Base-by-base conservation (phyloP, 306 rosid genomes). In the Dalbergia cultrata region DNA sequence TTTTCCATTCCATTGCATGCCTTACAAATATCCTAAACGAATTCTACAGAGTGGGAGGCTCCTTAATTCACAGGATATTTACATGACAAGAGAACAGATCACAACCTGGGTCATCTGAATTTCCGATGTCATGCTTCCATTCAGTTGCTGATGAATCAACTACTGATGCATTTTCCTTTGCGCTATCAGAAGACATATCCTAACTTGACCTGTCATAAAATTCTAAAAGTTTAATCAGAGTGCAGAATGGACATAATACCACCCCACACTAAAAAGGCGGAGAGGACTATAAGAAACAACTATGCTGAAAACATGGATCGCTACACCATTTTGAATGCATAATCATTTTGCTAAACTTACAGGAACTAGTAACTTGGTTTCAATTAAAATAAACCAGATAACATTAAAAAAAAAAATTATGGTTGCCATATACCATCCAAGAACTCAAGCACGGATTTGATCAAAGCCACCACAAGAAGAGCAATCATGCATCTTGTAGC, bases 101-200 rank as follows among this genome's bases (percentile, higher is more conserved):
- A 22, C 56, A 70, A 90, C 94, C 94, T 78, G 89, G 92, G 71
- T 79, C 90, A 80, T 88, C 89, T 14, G 88, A 86, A 84, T 83
- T 86, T 70, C 91, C 90, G 75, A 86, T 76, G 50, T 89, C 92
- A 56, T 80, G 88, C 72, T 83, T 90, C 90, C 90, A 83, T 49
- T 90, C 92, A 63, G 90, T 79, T 59, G 83, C 86, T 1, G 93
- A 92, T 58, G 93, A 92, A 77, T 90, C 93, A 83, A 87, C 97
- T 34, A 89, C 93, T 41, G 93, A 92, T 12, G 86, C 89, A 84
- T 82, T 87, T 82, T 84, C 93, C 87, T 88, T 92, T 49, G 90
- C 87, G 78, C 91, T 90, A 76, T 90, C 91, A 63, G 87, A 88
- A 79, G 97, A 90, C 94, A 90, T 92, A 35, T 80, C 86, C 80